Evolutionary conservation across 371 early-diverging fungal genomes (phyloP), one percentile per base, ranked within the genome.

Genomic region (Actinomortierella ambigua): DNA sequence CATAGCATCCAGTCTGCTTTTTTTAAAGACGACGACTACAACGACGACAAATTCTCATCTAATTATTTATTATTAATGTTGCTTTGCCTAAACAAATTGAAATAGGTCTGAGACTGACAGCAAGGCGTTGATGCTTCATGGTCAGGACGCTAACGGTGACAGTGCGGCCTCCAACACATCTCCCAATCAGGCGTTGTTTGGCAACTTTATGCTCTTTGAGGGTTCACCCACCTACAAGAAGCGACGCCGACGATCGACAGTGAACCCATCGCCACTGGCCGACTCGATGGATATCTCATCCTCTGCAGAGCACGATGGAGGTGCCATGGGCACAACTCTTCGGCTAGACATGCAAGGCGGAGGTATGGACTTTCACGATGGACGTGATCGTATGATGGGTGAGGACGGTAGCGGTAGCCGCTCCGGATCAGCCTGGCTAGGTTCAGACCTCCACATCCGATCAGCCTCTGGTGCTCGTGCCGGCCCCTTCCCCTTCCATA

Each of bases 161-260:
- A 63, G 56, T 17, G 28, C 56, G 11, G 26, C 34, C 34, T 34
- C 34, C 34, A 34, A 34, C 34, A 34, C 34, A 6, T 34, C 34
- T 6, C 34, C 34, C 34, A 34, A 34, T 34, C 34, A 34, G 34
- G 34, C 34, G n/a, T 65, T 85, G 43, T 85, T 85, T 79, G 85
- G 85, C 43, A 78, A 83, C 50, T 87, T 87, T 59, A 83, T 88
- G 15, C 77, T 90, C 20, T 87, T 90, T 71, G 88, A 87, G 54
- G 88, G 88, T 6, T 85, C 87, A 1, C 88, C 89, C 29, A 85
- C 85, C 1, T 89, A 89, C 76, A 90, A 90, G 62, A 88, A 88
- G 63, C 79, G 91, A 29, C 77, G 88, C 50, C 79, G 95, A 73
- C 81, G 87, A 24, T 84, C 86, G 7, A 78, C 82, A 27, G 85